Percentiles rank a stretch among this genome's conserved stretches.
phyloP scores from a whole-genome alignment of 1,284 basidiomycete genomes.

The Trametes hirsuta region DNA sequence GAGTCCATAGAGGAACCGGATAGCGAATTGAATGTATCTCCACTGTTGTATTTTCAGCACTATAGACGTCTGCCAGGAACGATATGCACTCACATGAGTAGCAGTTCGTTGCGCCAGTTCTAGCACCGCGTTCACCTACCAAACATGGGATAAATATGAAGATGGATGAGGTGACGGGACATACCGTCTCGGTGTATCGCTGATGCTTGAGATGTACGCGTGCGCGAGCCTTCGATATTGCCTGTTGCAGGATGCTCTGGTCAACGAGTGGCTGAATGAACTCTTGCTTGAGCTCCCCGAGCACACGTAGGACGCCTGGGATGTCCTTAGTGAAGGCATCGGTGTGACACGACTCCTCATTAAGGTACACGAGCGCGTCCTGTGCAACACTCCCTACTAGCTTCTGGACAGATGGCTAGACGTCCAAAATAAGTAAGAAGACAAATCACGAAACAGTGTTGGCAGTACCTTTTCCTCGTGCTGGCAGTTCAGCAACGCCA shows the following conservation, averaged over 20 bases:
- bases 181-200: constrained; percentile 55
- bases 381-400: constrained; percentile 75
- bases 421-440: constrained; percentile 9
- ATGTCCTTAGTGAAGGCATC: constrained; percentile 56
- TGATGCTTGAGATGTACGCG: constrained; percentile 49
- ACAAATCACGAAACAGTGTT: background rate
- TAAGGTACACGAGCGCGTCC: constrained; percentile 63
- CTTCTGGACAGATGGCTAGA: constrained; percentile 89
- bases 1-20: constrained; percentile 73
- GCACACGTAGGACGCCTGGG: constrained; percentile 47
- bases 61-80: background rate
- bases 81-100: constrained; percentile 63
- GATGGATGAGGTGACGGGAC: constrained; percentile 11
- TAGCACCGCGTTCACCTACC: constrained; percentile 66
- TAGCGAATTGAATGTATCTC: constrained; percentile 86
- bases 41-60: constrained; percentile 55
- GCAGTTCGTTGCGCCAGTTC: constrained; percentile 65
- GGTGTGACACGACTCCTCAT: constrained; percentile 65
- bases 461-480: constrained; percentile 84
- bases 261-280: constrained; percentile 50
- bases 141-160: constrained; percentile 2
- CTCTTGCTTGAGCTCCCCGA: constrained; percentile 52
- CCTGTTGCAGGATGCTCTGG: constrained; percentile 45
- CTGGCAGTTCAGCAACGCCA: constrained; percentile 82
- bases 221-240: constrained; percentile 42